Evolutionary conservation across 1,139 yeast genomes (phyloP), one percentile per base, ranked within the genome.

Genomic region (Yamadazyma mexicana): DNA sequence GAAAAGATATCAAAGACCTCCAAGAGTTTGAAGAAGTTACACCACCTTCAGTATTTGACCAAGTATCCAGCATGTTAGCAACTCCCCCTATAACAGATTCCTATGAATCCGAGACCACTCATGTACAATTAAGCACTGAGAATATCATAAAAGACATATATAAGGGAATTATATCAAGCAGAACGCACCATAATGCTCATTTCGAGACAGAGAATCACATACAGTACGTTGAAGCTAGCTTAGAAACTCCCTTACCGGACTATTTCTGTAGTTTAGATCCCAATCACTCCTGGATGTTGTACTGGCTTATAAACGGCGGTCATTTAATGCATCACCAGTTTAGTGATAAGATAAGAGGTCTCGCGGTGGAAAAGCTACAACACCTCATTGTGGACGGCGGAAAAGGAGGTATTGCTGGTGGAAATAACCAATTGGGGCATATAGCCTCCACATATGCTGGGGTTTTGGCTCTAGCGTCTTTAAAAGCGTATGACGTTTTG

Each of bases 221-320:
- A 7, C 31, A 43, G 7, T 61, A 51, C 34, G 38, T 53, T 8
- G 26, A 11, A 9, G 10, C 22, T 9, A 31, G 43, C 15, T 34
- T 50, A 17, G 17, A 31, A 9, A 24, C 30, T 11, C 45, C 72
- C 22, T 69, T 86, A 22, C 85, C 89, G 0, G 50, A 59, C 2
- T 54, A 62, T 33, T 76, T 71, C 60, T 61, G 64, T 35, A 64
- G 68, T 0, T 66, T 87, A 34, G 98, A 92, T 61, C 92, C 97
- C 0, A 86, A 95, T 17, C 91, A 86, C 46, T 83, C 96, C 0
- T 94, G 98, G 98, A 65, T 92, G 59, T 47, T 85, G 2, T 91
- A 87, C 59, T 92, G 98, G 98, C 62, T 84, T 2, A 54, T 77
- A 31, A 89, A 88, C 56, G 70, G 89, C 7, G 42, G 40, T 2